Percentiles rank a stretch among this genome's conserved stretches.
phyloP scores from a whole-genome alignment of 352 stramenopile species.

The Globisporangium megalacanthum region DNA sequence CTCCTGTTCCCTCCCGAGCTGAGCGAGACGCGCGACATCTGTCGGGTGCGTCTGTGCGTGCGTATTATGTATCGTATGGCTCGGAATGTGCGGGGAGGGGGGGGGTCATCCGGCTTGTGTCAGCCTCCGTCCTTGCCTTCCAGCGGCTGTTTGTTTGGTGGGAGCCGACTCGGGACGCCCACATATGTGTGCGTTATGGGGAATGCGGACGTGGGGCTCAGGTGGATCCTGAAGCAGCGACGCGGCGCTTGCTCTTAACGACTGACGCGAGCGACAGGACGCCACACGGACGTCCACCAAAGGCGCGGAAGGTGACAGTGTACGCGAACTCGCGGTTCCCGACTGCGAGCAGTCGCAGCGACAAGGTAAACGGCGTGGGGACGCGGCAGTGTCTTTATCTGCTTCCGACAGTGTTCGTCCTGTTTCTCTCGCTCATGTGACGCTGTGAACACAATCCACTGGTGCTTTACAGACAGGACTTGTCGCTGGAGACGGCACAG shows the following conservation, averaged over 20 bases:
- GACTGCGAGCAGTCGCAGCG: not conserved
- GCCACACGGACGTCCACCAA: slow-evolving; percentile 20
- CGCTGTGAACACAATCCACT: too few relatives aligned
- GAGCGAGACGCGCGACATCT: slow-evolving; percentile 48
- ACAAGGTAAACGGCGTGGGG: too few relatives aligned
- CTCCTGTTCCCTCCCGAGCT: slow-evolving; percentile 76
- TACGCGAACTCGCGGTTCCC: slow-evolving; percentile 76
- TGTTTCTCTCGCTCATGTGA: too few relatives aligned
- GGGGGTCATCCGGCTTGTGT: too few relatives aligned
- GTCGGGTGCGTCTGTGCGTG: slow-evolving; percentile 26
- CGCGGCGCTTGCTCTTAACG: slow-evolving; percentile 38
- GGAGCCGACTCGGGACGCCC: too few relatives aligned
- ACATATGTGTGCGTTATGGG: too few relatives aligned
- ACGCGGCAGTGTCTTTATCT: too few relatives aligned
- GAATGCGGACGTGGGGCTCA: too few relatives aligned
- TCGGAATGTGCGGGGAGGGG: too few relatives aligned
- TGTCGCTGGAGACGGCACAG: not conserved
- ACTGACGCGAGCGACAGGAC: slow-evolving; percentile 24
- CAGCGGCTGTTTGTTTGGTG: too few relatives aligned
- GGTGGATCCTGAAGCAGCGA: slow-evolving; percentile 11
- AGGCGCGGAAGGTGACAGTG: slow-evolving; percentile 41
- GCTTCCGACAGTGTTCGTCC: not conserved
- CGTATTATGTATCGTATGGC: not conserved
- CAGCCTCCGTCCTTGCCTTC: too few relatives aligned
- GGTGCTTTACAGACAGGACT: too few relatives aligned